Percentiles rank a stretch among this genome's conserved stretches.
phyloP scores from a whole-genome alignment of 306 rosid species.

The Oemleria cerasiformis region DNA sequence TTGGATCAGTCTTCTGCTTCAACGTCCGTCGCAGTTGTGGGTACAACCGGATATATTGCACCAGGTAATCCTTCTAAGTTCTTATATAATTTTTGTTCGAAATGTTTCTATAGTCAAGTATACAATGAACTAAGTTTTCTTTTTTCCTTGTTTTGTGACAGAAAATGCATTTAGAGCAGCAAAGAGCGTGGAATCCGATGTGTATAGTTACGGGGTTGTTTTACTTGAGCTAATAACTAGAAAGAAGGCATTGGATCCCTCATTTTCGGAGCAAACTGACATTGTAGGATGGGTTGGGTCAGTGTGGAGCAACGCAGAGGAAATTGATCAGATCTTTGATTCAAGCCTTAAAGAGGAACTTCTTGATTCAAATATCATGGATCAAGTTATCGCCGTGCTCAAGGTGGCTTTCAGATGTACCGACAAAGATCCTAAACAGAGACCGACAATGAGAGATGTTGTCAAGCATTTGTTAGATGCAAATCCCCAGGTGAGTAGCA shows the following conservation, averaged over 20 bases:
- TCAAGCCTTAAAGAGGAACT: conserved; percentile 47
- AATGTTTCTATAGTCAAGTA: conserved; percentile 9
- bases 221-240: conserved; percentile 72
- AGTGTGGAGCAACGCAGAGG: conserved; percentile 43
- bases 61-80: conserved; percentile 49
- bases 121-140: conserved; percentile 4
- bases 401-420: conserved; percentile 60
- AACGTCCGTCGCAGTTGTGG: conserved; percentile 42
- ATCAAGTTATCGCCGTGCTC: conserved; percentile 46
- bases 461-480: conserved; percentile 39
- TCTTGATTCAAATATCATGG: conserved; percentile 33
- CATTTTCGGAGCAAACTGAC: conserved; percentile 40
- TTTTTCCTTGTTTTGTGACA: conserved; percentile 27
- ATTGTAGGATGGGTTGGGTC: conserved; percentile 54
- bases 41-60: conserved; percentile 80
- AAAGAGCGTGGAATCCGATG: conserved; percentile 57
- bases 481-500: conserved; percentile 5
- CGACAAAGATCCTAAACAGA: conserved; percentile 48
- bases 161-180: conserved; percentile 59
- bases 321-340: conserved; percentile 48
- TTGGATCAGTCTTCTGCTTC: conserved; percentile 58
- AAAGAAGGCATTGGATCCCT: conserved; percentile 54
- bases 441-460: conserved; percentile 66
- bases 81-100: neutral
- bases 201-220: conserved; percentile 75